phyloP scores from a whole-genome alignment of 1,284 basidiomycete genomes.

The Sporisorium graminicola region DNA sequence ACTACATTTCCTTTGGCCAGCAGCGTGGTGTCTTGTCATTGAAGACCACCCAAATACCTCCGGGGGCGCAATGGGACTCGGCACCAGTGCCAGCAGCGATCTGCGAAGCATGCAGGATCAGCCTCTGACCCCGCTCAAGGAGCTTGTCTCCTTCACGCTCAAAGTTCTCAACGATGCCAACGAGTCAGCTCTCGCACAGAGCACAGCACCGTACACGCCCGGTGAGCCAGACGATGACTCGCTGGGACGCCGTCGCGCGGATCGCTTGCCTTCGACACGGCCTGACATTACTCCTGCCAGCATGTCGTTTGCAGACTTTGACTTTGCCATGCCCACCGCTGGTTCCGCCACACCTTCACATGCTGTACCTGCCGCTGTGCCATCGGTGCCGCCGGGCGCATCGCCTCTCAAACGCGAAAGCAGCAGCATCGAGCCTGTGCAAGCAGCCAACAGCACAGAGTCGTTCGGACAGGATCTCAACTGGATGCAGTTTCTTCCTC shows the following conservation, averaged over 20 bases:
- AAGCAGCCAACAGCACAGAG: conserved; percentile 2
- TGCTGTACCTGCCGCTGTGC: conserved; percentile 10
- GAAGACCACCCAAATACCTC: background rate
- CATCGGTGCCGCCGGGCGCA: conserved; percentile 10
- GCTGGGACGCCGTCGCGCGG: conserved; percentile 16
- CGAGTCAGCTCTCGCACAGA: conserved; percentile 20
- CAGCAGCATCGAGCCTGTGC: conserved; percentile 1
- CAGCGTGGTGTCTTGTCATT: conserved; percentile 28
- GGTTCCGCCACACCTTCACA: conserved; percentile 23
- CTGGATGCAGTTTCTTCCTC: conserved; percentile 38
- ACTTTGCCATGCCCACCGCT: conserved; percentile 32
- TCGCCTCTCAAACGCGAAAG: conserved; percentile 30
- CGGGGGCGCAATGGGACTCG: background rate
- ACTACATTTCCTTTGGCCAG: conserved; percentile 32
- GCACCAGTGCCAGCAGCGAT: conserved; percentile 1
- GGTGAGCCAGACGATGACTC: conserved; percentile 31
- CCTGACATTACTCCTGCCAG: conserved; percentile 36
- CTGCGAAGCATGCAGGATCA: conserved; percentile 25
- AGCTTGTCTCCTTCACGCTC: conserved; percentile 45
- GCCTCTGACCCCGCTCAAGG: conserved; percentile 44
- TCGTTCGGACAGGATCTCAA: conserved; percentile 28
- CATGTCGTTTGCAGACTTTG: conserved; percentile 32
- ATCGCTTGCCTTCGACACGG: conserved; percentile 13
- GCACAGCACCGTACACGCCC: conserved; percentile 22
- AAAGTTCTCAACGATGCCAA: conserved; percentile 45